Evolutionary conservation across 2,329 filamentous ascomycete species (phyloP).

Genomic region (Grosmannia clavigera): DNA sequence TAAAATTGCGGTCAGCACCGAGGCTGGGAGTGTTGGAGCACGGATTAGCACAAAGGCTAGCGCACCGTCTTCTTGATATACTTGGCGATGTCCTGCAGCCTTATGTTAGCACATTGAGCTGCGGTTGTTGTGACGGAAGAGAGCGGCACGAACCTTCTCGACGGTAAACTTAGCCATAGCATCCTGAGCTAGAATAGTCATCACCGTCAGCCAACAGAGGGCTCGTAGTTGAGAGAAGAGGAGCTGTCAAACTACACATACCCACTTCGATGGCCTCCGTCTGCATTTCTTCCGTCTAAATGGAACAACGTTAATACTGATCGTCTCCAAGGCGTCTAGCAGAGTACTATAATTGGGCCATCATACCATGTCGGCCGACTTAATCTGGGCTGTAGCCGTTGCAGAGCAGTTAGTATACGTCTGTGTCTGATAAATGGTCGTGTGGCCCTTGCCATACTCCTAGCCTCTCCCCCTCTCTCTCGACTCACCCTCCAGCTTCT

Average conservation of each 20-base stretch:
- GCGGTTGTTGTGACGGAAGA: neutral
- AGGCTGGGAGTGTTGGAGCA: neutral
- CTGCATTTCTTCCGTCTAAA: constrained; percentile 92
- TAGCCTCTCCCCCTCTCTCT: neutral
- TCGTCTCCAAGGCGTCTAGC: neutral
- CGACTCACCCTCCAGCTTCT: constrained; percentile 63
- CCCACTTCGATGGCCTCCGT: constrained; percentile 90
- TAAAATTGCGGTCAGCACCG: constrained; percentile 24
- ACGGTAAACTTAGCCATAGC: constrained; percentile 52
- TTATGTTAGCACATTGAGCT: neutral
- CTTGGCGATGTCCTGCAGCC: constrained; percentile 73
- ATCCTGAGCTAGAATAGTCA: constrained; percentile 37
- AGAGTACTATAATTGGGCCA: neutral
- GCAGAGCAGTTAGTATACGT: neutral
- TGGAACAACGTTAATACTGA: neutral
- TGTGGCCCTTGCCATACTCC: neutral
- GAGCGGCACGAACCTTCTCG: constrained; percentile 36
- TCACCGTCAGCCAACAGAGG: neutral
- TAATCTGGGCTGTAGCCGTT: constrained; percentile 65
- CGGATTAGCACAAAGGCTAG: neutral
- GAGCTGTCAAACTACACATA: constrained; percentile 36
- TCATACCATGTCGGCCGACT: constrained; percentile 92
- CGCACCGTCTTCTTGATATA: constrained; percentile 86
- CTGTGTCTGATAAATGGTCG: neutral
- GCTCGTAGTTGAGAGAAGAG: neutral